phyloP scores from a whole-genome alignment of 2,329 filamentous ascomycete genomes.

The Nemania diffusa region DNA sequence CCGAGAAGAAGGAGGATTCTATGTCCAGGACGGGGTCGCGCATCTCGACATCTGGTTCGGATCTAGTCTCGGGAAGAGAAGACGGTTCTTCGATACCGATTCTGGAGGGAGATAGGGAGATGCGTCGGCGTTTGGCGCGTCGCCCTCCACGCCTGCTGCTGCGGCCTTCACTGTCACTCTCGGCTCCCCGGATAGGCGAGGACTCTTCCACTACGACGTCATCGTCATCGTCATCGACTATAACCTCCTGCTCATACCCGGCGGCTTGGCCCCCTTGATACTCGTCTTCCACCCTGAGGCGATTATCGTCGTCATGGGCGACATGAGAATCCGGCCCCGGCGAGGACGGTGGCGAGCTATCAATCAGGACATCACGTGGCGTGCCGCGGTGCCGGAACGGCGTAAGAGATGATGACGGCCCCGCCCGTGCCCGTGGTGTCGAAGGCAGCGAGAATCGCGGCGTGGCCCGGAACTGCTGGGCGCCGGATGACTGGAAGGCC shows the following conservation, averaged over 20 bases:
- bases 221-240: conserved; percentile 27
- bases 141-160: conserved; percentile 30
- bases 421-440: conserved; percentile 43
- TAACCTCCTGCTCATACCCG: conserved; percentile 9
- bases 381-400: conserved; percentile 32
- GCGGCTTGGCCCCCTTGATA: neutral
- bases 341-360: conserved; percentile 45
- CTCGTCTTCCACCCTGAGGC: neutral
- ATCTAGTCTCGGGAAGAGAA: conserved; percentile 12
- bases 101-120: conserved; percentile 48
- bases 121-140: conserved; percentile 51
- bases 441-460: conserved; percentile 50
- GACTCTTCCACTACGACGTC: conserved; percentile 38
- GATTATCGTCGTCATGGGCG: conserved; percentile 10
- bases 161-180: conserved; percentile 9
- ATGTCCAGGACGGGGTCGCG: conserved; percentile 26
- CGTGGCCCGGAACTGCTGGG: conserved; percentile 49
- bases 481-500: conserved; percentile 38
- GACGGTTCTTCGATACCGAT: conserved; percentile 25
- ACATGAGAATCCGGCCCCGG: conserved; percentile 12
- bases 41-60: conserved; percentile 38
- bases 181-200: conserved; percentile 32
- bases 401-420: conserved; percentile 39
- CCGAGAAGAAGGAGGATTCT: conserved; percentile 31
- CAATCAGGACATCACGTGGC: conserved; percentile 41